Evolutionary conservation across 768 basidiomycete genomes (phyloP).

Genomic region (Suillus placidus): DNA sequence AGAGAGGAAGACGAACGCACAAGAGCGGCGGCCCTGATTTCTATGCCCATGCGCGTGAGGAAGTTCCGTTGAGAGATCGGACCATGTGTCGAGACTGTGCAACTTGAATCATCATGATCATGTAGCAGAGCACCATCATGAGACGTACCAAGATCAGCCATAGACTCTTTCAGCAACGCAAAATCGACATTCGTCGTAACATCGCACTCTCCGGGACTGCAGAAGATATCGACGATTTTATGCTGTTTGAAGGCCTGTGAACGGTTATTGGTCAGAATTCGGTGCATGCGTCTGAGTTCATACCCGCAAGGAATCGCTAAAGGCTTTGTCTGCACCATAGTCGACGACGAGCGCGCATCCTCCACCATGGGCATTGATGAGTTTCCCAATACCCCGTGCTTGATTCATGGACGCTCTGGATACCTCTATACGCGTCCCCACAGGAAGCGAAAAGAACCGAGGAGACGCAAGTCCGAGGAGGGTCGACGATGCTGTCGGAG

Average conservation of each 20-base stretch:
- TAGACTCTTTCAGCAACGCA: constrained; percentile 78
- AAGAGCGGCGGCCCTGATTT: constrained; percentile 64
- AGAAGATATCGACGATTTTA: constrained; percentile 81
- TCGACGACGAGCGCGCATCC: constrained; percentile 84
- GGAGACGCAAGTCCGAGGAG: constrained; percentile 67
- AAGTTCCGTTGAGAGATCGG: constrained; percentile 42
- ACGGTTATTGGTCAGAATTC: neutral
- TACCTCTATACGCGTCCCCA: constrained; percentile 80
- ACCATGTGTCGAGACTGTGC: neutral
- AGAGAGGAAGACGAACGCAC: constrained; percentile 50
- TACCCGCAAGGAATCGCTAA: constrained; percentile 80
- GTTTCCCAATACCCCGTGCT: constrained; percentile 66
- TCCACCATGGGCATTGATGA: constrained; percentile 46
- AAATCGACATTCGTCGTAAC: constrained; percentile 98
- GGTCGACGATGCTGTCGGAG: constrained; percentile 53
- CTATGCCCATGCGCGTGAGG: constrained; percentile 76
- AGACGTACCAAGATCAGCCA: constrained; percentile 61
- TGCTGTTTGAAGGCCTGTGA: constrained; percentile 88
- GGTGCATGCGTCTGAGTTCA: constrained; percentile 32
- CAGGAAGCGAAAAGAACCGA: constrained; percentile 67
- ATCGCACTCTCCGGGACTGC: constrained; percentile 85
- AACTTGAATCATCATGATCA: constrained; percentile 11
- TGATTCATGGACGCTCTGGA: constrained; percentile 70
- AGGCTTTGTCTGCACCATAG: constrained; percentile 78
- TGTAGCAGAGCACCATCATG: neutral